Base-by-base conservation (phyloP, 106 monocot genomes). In the Xerophyta viscosa region DNA sequence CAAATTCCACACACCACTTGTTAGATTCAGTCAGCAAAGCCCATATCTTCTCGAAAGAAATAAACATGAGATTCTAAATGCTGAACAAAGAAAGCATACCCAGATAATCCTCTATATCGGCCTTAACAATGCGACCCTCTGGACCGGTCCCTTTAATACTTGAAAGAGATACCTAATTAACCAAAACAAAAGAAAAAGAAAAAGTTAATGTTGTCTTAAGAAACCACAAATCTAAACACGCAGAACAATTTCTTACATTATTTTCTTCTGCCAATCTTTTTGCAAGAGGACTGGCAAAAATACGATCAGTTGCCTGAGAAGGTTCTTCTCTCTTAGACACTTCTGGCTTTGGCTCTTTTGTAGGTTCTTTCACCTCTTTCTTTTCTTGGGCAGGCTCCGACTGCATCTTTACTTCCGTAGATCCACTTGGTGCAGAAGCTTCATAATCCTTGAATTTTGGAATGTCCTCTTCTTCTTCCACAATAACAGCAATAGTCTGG, bases 131-230 rank as follows among this genome's bases (percentile, higher is more conserved):
- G 3, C 81, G 78, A 1, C 89, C 89, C 47, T 82, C 96, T 50
- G 89, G 89, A 30, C 96, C 96, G 31, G 96, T 89, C 24, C 96
- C 96, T 77, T 90, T 86, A 39, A 98, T 63, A 56, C 71, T 89
- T 62, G 85, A 77, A 57, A 98, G 74, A 29, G 86, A 76, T 12
- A 86, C 74, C 96, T 39, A 15, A 12, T 39, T 2, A 47, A 47
- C 1, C 46, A 47, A 20, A 30, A 29, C 8, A 31, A 56, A 2
- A 11, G 50, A 26, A 46, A 29, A 46, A 11, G 17, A 54, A n/a
- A 26, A 20, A 55, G 33, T 20, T 31, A 21, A 18, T 18, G 31
- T 24, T 24, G 3, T 20, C 12, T 20, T 21, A 48, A 20, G 21
- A 24, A 48, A 27, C 28, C 27, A 25, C 52, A 52, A 27, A 36